These are phyloP conservation scores for Acorus gramineus DNA, from an alignment of 106 monocot species.

Conservation along the genomic window DNA sequence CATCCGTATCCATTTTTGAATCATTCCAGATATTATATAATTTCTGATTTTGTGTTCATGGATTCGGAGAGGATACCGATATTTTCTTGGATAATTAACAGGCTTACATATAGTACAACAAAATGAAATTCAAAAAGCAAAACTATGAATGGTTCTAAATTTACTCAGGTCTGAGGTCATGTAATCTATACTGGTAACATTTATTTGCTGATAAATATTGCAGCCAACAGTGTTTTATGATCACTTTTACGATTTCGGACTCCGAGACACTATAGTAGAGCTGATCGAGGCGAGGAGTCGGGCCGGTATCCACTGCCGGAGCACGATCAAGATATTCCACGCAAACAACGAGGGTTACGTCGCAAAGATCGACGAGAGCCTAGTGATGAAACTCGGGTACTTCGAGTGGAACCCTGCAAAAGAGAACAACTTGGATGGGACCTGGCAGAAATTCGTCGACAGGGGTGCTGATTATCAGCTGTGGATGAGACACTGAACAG, in stretches of 20 bases:
- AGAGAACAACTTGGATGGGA: constrained; percentile 27
- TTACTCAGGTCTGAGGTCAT: no score
- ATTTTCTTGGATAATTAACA: no score
- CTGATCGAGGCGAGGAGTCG: constrained; percentile 25
- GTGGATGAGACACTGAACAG: constrained; percentile 22
- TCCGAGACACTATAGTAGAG: constrained; percentile 25
- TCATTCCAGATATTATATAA: no score
- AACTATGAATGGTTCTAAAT: no score
- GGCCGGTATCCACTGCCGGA: constrained; percentile 22
- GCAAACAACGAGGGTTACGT: constrained; percentile 30
- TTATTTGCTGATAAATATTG: background rate
- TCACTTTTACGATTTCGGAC: constrained; percentile 36
- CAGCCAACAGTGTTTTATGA: constrained; percentile 30
- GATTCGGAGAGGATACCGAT: no score
- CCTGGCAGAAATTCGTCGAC: constrained; percentile 30
- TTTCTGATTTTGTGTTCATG: no score
- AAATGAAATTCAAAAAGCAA: no score
- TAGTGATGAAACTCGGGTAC: constrained; percentile 24
- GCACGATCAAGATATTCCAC: constrained; percentile 18
- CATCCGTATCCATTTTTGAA: no score
- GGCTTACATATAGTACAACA: no score
- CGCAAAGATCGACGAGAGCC: constrained; percentile 13
- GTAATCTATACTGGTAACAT: no score
- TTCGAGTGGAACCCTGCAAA: constrained; percentile 34
- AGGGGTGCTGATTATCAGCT: constrained; percentile 25